Percentiles rank a stretch among this genome's conserved stretches.
These are phyloP conservation scores for Tricladium varicosporioides DNA, from an alignment of 2,329 filamentous ascomycete genomes.

Conservation along the genomic window DNA sequence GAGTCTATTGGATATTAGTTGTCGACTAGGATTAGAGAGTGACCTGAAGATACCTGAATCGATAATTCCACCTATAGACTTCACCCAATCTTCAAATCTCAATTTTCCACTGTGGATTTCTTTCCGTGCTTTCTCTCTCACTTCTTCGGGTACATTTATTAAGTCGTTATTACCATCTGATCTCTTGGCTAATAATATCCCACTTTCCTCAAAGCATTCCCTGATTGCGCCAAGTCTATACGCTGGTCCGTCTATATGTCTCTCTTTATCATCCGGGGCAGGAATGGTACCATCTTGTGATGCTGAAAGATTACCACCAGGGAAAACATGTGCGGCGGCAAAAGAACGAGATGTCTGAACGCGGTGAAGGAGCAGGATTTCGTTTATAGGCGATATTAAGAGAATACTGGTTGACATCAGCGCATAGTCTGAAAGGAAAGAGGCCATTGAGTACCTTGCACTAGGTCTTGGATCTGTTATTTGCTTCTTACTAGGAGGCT, in stretches of 20 bases:
- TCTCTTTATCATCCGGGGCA: slow-evolving; percentile 42
- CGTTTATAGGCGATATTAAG: slow-evolving; percentile 80
- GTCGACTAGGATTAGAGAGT: not conserved
- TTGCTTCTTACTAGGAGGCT: slow-evolving; percentile 25
- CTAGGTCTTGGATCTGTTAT: slow-evolving; percentile 57
- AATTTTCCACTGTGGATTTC: slow-evolving; percentile 65
- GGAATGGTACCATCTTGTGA: slow-evolving; percentile 69
- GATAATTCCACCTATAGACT: slow-evolving; percentile 52
- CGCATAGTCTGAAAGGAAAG: not conserved
- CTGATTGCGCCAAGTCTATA: slow-evolving; percentile 84
- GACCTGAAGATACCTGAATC: slow-evolving; percentile 58
- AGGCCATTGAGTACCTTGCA: slow-evolving; percentile 47
- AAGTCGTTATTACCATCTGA: slow-evolving; percentile 50
- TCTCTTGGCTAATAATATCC: slow-evolving; percentile 64
- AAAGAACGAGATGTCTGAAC: slow-evolving; percentile 82
- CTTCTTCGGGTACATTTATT: slow-evolving; percentile 57
- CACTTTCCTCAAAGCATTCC: slow-evolving; percentile 94
- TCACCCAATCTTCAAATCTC: slow-evolving; percentile 65
- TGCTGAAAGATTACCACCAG: slow-evolving; percentile 78
- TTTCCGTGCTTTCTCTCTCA: slow-evolving; percentile 64
- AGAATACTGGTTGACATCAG: slow-evolving; percentile 58
- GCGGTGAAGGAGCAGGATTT: slow-evolving; percentile 84
- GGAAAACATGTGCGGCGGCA: slow-evolving; percentile 91
- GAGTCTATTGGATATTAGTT: slow-evolving; percentile 42
- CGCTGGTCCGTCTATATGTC: slow-evolving; percentile 68